phyloP scores from a whole-genome alignment of 768 basidiomycete species.

The Termitomyces sp. region DNA sequence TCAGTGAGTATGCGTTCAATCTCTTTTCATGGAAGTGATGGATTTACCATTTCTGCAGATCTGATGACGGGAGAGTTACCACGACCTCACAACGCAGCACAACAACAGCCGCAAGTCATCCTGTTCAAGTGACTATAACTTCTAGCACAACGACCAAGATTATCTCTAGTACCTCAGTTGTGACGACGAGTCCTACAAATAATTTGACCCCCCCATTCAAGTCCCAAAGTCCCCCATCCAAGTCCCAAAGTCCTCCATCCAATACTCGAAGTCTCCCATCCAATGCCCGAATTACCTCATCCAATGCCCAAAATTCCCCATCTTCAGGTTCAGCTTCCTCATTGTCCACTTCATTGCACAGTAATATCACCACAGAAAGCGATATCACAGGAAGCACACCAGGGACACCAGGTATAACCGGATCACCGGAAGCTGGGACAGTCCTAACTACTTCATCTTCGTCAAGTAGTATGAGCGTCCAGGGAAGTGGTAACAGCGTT shows the following conservation, averaged over 20 bases:
- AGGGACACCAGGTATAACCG: neutral
- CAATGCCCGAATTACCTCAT: too few relatives aligned
- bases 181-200: neutral
- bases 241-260: too few relatives aligned
- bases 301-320: neutral
- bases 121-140: neutral
- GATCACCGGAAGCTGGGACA: neutral
- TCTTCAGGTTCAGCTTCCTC: neutral
- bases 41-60: neutral
- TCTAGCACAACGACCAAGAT: neutral
- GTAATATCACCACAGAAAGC: too few relatives aligned
- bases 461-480: neutral
- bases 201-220: neutral
- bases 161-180: neutral
- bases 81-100: neutral
- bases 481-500: neutral
- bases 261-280: too few relatives aligned
- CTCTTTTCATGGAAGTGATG: neutral
- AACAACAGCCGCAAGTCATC: neutral
- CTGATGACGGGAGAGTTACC: neutral
- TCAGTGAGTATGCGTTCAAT: conserved; percentile 27
- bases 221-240: neutral
- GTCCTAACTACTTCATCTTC: neutral
- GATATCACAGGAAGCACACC: neutral
- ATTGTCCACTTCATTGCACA: neutral